A percentile compares a stretch with the other conserved stretches of the same genome.
Evolutionary conservation across 208 protist genomes (phyloP).

Genomic region (Crithidia mellificae): DNA sequence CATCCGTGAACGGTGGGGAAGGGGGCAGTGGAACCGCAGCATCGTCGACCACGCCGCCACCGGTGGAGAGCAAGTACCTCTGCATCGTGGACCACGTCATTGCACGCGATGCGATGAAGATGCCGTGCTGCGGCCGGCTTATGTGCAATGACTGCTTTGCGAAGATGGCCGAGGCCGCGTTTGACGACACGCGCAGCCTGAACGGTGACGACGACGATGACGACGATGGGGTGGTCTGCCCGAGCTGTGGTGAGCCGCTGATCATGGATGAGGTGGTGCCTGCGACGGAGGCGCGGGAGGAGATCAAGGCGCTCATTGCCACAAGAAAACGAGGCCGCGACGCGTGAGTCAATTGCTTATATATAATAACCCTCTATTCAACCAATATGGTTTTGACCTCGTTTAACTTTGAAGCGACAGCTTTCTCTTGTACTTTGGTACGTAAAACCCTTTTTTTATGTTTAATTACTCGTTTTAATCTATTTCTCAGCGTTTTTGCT

Average conservation of each 20-base stretch:
- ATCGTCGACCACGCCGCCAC: not conserved
- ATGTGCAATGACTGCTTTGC: slow-evolving; percentile 75
- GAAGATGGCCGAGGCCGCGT: slow-evolving; percentile 51
- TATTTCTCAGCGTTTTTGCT: no score
- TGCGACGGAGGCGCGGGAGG: slow-evolving; percentile 52
- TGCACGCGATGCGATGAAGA: slow-evolving; percentile 66
- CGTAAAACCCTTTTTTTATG: no score
- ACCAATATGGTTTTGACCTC: no score
- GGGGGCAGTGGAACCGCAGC: not conserved
- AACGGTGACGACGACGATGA: slow-evolving; percentile 41
- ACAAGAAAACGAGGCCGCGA: slow-evolving; percentile 33
- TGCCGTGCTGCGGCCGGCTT: slow-evolving; percentile 65
- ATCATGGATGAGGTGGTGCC: slow-evolving; percentile 67
- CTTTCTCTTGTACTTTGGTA: no score
- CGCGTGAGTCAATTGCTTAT: not conserved
- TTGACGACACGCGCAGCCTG: slow-evolving; percentile 33
- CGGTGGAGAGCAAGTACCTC: slow-evolving; percentile 7
- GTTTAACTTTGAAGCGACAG: no score
- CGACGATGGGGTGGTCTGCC: slow-evolving; percentile 52
- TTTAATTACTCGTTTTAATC: no score
- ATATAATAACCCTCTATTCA: not conserved
- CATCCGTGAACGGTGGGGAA: not conserved
- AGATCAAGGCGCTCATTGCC: slow-evolving; percentile 40
- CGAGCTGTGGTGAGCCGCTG: slow-evolving; percentile 68
- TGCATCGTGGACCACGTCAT: slow-evolving; percentile 62